Conservation (phyloP, 345 rosid genomes). For the Hibiscus tridactylites region DNA sequence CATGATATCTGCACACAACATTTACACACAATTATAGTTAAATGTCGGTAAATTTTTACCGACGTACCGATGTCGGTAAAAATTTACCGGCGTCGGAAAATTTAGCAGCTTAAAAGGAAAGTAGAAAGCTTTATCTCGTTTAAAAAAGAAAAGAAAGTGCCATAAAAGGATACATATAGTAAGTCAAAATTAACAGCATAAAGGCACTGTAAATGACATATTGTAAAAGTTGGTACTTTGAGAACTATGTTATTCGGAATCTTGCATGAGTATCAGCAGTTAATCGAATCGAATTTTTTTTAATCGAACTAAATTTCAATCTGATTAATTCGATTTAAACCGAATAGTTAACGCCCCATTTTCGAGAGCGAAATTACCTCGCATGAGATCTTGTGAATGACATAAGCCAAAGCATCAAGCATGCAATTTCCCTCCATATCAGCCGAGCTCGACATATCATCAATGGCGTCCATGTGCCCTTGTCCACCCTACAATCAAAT, state of each 20-base stretch:
- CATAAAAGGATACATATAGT: neutral
- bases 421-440: slow-evolving; percentile 22
- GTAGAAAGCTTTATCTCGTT: neutral
- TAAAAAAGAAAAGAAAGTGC: neutral
- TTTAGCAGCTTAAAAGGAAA: neutral
- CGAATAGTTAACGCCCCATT: no score
- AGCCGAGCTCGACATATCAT: slow-evolving; percentile 13
- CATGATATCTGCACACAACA: slow-evolving; percentile 31
- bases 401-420: slow-evolving; percentile 29
- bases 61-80: no score
- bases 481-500: slow-evolving; percentile 18
- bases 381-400: slow-evolving; percentile 33
- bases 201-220: neutral
- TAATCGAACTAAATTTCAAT: no score
- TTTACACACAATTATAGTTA: neutral
- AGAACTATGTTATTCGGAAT: neutral
- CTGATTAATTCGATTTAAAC: no score
- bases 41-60: neutral
- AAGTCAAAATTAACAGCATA: no score
- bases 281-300: no score
- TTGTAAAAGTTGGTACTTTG: neutral
- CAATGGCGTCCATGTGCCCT: slow-evolving; percentile 10
- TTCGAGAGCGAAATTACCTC: slow-evolving; percentile 22
- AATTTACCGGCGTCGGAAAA: neutral
- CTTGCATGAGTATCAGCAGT: neutral